Evolutionary conservation across 148 eudicot genomes (phyloP).

Genomic region (Camellia lanceoleosa): DNA sequence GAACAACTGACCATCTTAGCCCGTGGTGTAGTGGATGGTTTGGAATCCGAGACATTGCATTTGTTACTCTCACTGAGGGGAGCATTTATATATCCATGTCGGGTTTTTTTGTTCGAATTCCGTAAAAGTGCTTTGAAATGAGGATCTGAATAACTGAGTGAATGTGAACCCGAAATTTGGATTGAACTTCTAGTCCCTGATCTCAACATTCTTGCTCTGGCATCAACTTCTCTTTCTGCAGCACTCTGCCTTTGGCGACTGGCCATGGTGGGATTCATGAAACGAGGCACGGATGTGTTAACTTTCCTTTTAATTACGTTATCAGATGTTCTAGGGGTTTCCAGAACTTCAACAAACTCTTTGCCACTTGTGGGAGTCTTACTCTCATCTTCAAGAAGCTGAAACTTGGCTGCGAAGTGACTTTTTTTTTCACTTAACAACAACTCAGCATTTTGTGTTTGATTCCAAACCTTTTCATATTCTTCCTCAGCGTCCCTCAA

Average conservation of each 20-base stretch:
- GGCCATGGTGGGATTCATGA: conserved; percentile 60
- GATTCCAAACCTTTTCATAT: conserved; percentile 26
- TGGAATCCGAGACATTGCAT: conserved; percentile 27
- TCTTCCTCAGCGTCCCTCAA: conserved; percentile 56
- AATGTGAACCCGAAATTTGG: conserved; percentile 55
- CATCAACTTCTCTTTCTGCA: conserved; percentile 35
- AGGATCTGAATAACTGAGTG: conserved; percentile 49
- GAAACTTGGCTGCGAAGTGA: conserved; percentile 20
- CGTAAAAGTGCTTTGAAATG: conserved; percentile 43
- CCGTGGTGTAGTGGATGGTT: conserved; percentile 23
- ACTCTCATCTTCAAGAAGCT: conserved; percentile 28
- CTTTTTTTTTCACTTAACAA: conserved; percentile 47
- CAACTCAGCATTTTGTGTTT: conserved; percentile 42
- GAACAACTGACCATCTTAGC: conserved; percentile 37
- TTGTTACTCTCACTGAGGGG: conserved; percentile 32
- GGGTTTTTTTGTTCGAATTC: conserved; percentile 32
- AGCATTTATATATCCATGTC: conserved; percentile 25
- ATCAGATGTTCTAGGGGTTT: conserved; percentile 33
- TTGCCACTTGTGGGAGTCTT: conserved; percentile 22
- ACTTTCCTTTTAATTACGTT: conserved; percentile 28
- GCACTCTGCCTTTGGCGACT: conserved; percentile 52
- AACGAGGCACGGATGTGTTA: conserved; percentile 45
- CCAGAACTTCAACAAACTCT: conserved; percentile 23
- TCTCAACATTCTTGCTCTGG: conserved; percentile 40
- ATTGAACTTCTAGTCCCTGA: conserved; percentile 57